These are phyloP conservation scores for Candida sanyiensis DNA, from an alignment of 805 yeast species.

Conservation along the genomic window DNA sequence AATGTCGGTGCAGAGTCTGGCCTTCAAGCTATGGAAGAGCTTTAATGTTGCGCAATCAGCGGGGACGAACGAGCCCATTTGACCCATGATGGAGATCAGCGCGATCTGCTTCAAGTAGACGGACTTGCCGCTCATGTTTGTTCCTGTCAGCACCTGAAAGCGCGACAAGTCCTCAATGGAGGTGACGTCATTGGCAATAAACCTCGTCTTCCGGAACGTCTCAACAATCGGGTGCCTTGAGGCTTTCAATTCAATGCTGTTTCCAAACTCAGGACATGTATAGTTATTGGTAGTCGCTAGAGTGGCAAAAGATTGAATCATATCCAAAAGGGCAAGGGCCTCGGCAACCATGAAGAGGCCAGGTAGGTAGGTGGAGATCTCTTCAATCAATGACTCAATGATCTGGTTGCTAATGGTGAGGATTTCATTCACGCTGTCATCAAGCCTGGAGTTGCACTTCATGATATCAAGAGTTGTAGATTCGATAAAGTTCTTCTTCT, in stretches of 20 bases:
- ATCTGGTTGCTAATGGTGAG: slow-evolving; percentile 36
- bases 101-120: slow-evolving; percentile 50
- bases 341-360: slow-evolving; percentile 38
- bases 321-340: slow-evolving; percentile 38
- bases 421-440: slow-evolving; percentile 37
- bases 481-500: slow-evolving; percentile 30
- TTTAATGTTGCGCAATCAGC: slow-evolving; percentile 39
- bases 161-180: slow-evolving; percentile 32
- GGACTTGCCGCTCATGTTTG: slow-evolving; percentile 62
- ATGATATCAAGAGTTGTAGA: slow-evolving; percentile 36
- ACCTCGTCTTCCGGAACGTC: slow-evolving; percentile 19
- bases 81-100: slow-evolving; percentile 45
- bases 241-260: slow-evolving; percentile 24
- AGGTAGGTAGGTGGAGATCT: slow-evolving; percentile 28
- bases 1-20: slow-evolving; percentile 34
- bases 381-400: slow-evolving; percentile 28
- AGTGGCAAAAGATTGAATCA: slow-evolving; percentile 31
- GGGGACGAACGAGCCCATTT: slow-evolving; percentile 50
- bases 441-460: slow-evolving; percentile 36
- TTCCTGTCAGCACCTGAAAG: slow-evolving; percentile 49
- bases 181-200: slow-evolving; percentile 36
- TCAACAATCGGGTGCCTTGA: slow-evolving; percentile 42
- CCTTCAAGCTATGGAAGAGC: slow-evolving; percentile 33
- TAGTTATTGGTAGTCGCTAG: slow-evolving; percentile 25
- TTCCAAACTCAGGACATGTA: slow-evolving; percentile 33